A percentile compares a stretch with the other conserved stretches of the same genome.
Evolutionary conservation across 805 yeast genomes (phyloP).

Genomic region (Candida boleticola): DNA sequence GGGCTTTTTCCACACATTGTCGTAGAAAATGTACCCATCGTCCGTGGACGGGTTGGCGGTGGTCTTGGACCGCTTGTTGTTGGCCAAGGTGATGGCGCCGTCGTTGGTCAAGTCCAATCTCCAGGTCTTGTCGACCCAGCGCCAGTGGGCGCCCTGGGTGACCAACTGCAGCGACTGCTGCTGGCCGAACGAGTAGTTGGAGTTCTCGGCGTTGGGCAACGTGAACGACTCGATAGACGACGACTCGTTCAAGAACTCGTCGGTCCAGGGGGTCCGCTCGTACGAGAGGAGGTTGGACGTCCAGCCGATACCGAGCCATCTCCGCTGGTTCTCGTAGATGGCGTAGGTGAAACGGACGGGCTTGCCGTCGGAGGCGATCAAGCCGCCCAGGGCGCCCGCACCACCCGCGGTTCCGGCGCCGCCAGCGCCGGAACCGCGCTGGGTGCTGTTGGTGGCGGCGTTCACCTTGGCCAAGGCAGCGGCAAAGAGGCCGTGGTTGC

Average conservation of each 20-base stretch:
- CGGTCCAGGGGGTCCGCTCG: slow-evolving; percentile 97
- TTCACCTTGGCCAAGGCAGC: slow-evolving; percentile 56
- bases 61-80: slow-evolving; percentile 52
- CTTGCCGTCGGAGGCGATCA: slow-evolving; percentile 22
- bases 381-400: background rate
- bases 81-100: slow-evolving; percentile 73
- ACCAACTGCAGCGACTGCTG: slow-evolving; percentile 25
- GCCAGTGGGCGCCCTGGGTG: slow-evolving; percentile 75
- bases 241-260: slow-evolving; percentile 86
- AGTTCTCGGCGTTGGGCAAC: slow-evolving; percentile 66
- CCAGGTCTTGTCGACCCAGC: slow-evolving; percentile 96
- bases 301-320: slow-evolving; percentile 99
- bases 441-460: slow-evolving; percentile 27
- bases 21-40: slow-evolving; percentile 87
- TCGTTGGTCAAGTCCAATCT: slow-evolving; percentile 84
- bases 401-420: slow-evolving; percentile 8
- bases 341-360: slow-evolving; percentile 87
- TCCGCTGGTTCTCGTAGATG: slow-evolving; percentile 89
- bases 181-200: slow-evolving; percentile 22
- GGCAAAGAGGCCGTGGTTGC: slow-evolving; percentile 48
- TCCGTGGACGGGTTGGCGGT: slow-evolving; percentile 72
- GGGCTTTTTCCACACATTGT: slow-evolving; percentile 93
- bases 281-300: slow-evolving; percentile 86
- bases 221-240: slow-evolving; percentile 74
- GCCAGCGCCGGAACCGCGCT: slow-evolving; percentile 15